Conservation (phyloP, 208 protist genomes). For the Leishmania tarentolae region DNA sequence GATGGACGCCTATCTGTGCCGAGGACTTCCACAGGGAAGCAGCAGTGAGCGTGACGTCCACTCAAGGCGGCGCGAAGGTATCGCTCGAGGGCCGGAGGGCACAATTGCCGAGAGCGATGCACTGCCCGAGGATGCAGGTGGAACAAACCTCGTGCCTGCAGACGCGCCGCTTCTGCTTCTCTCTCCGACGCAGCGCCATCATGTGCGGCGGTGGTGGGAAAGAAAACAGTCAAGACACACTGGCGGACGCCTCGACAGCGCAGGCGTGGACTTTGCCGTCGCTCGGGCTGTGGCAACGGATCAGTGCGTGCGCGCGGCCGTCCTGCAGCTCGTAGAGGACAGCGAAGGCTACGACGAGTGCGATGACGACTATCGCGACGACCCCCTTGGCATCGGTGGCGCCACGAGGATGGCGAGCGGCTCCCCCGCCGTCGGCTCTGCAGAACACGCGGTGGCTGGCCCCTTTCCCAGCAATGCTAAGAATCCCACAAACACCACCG, state of each 20-base stretch:
- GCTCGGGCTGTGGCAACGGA: background rate
- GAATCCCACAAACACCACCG: background rate
- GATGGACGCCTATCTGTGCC: slow-evolving; percentile 51
- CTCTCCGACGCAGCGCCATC: slow-evolving; percentile 14
- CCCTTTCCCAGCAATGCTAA: background rate
- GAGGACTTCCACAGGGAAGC: background rate
- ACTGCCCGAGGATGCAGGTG: background rate
- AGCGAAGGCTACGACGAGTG: slow-evolving; percentile 8
- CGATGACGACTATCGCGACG: background rate
- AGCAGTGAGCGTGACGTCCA: background rate
- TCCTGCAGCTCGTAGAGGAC: slow-evolving; percentile 18
- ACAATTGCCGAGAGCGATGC: background rate
- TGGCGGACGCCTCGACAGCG: background rate
- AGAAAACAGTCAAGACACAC: background rate
- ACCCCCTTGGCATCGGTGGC: background rate
- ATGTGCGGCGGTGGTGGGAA: slow-evolving; percentile 27
- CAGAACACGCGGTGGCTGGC: background rate
- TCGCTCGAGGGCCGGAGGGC: background rate
- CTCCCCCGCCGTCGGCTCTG: background rate
- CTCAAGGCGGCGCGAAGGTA: background rate
- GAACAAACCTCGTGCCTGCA: background rate
- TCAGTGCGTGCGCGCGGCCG: slow-evolving; percentile 5
- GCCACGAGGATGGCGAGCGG: background rate
- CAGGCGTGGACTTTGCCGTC: slow-evolving; percentile 3
- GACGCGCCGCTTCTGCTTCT: slow-evolving; percentile 17